phyloP scores from a whole-genome alignment of 352 stramenopile genomes.

The Phytophthora pistaciae region DNA sequence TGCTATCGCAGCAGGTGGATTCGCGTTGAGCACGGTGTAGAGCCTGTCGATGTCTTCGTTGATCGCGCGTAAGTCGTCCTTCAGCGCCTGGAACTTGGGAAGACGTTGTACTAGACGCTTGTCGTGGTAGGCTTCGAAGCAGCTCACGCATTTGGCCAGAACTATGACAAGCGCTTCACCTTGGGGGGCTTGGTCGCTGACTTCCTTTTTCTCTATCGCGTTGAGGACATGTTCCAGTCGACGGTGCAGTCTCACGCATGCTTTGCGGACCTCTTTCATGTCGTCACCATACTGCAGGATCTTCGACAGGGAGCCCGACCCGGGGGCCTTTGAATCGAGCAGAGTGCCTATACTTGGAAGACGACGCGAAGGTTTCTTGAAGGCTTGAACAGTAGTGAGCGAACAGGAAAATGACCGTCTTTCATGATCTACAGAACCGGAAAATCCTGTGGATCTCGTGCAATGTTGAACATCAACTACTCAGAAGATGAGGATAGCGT shows the following conservation, averaged over 20 bases:
- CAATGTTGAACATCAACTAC: neutral
- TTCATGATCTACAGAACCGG: neutral
- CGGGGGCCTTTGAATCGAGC: neutral
- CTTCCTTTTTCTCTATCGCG: conserved; percentile 3
- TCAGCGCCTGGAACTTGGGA: conserved; percentile 9
- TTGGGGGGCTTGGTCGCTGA: neutral
- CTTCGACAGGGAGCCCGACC: neutral
- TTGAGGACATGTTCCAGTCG: conserved; percentile 1
- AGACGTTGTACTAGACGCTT: neutral
- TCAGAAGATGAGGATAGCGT: neutral
- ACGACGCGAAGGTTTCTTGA: neutral
- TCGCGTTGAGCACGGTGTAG: neutral
- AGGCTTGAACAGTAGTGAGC: neutral
- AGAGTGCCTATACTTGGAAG: neutral
- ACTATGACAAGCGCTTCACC: conserved; percentile 1
- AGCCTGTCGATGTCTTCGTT: neutral
- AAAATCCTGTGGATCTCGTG: neutral
- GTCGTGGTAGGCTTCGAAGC: conserved; percentile 4
- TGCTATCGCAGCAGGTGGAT: neutral
- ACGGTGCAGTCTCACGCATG: conserved; percentile 6
- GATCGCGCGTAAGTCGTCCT: conserved; percentile 1
- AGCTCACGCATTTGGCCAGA: conserved; percentile 1
- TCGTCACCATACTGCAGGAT: neutral
- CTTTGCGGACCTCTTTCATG: conserved; percentile 6
- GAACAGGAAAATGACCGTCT: neutral